Base-by-base conservation (phyloP, 2,329 filamentous ascomycete species). In the Exophiala sideris region DNA sequence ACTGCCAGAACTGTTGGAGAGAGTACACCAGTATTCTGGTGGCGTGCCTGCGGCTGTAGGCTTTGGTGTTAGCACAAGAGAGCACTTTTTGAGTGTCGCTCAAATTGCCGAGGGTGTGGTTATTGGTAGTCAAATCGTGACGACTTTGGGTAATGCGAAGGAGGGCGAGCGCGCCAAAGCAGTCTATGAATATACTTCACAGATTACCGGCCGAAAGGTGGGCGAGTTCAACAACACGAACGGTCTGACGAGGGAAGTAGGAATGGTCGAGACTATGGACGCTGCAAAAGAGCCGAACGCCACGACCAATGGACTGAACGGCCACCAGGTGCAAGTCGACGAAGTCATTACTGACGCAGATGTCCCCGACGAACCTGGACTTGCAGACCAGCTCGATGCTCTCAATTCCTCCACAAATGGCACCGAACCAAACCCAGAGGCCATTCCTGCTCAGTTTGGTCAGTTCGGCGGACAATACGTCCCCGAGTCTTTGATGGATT, bases 401-500 rank as follows among this genome's bases (percentile, higher is more conserved):
- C 78, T 96, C 56, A 94, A 95, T 67, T 57, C 59, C 4, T 38
- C 57, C 42, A 81, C 82, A 61, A 75, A 79, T 50, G 77, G 76
- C 18, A 59, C 57, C 2, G 2, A 62, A 52, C 62, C 64, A 4
- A 68, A 76, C 52, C 70, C 71, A 36, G 65, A 72, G 49, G 84
- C 87, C 64, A 84, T 94, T 48, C 89, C 91, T 10, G 84, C 90
- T 59, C 86, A 91, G 48, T 97, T 99, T 66, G 94, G 94, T 62
- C 88, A 96, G 69, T 99, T 95, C 62, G 94, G 94, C 65, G 94
- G 94, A 12, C 92, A 97, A 72, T 99, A 96, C 68, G 94, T 99
- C 2, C 94, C 94, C 1, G 94, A 99, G 73, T 94, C 91, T 16
- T 81, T 99, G 57, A 97, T 99, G 92, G 92, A 97, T 75, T 97